Conservation (phyloP, 2,329 filamentous ascomycete species). For the Ceratocystis cubensis region DNA sequence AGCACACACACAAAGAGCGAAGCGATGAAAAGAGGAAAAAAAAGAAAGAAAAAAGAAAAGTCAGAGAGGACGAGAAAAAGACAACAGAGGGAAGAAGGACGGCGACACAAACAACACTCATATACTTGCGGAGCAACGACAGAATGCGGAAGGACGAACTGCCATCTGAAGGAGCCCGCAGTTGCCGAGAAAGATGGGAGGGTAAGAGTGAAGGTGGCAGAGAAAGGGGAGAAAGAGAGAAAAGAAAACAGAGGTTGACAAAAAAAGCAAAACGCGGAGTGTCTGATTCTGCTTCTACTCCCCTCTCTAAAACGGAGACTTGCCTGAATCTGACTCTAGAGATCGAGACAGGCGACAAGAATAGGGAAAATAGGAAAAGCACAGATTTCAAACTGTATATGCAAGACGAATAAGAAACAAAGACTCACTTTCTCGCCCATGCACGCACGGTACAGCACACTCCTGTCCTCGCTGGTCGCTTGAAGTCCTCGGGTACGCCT, state of each 20-base stretch:
- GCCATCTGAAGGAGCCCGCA: background rate
- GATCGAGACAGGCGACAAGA: conserved; percentile 10
- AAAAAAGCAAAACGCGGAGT: background rate
- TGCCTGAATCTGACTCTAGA: conserved; percentile 7
- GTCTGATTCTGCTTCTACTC: background rate
- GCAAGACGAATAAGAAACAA: conserved; percentile 1
- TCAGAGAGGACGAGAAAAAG: background rate
- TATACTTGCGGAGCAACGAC: conserved; percentile 1
- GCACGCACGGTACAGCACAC: background rate
- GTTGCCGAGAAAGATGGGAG: background rate
- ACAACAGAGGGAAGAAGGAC: background rate
- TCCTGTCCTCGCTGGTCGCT: background rate
- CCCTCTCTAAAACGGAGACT: background rate
- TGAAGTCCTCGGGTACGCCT: background rate
- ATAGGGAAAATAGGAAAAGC: conserved; percentile 4
- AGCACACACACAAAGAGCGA: background rate
- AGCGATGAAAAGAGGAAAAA: background rate
- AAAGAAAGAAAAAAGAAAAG: background rate
- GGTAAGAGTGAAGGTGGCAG: background rate
- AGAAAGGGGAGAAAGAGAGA: background rate
- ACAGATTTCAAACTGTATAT: conserved; percentile 3
- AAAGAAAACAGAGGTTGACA: background rate
- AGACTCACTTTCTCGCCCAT: background rate
- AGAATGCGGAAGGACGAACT: background rate
- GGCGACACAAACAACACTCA: conserved; percentile 6